phyloP scores from a whole-genome alignment of 768 basidiomycete species.

The Fistulinella prunicolor region DNA sequence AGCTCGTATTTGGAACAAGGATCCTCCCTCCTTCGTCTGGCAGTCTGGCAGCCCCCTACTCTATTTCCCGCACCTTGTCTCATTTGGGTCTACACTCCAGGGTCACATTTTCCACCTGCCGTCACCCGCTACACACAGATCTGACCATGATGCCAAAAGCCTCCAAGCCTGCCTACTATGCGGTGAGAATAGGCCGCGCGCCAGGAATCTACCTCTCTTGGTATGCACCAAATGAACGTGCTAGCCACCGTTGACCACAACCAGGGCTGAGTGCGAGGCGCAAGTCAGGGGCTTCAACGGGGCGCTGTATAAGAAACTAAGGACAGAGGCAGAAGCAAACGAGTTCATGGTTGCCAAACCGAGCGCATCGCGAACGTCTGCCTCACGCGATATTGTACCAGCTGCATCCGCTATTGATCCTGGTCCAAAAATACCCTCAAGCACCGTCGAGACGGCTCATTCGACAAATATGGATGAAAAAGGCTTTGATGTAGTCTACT shows the following conservation, averaged over 20 bases:
- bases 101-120: neutral
- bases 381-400: constrained; percentile 5
- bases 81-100: too few species aligned
- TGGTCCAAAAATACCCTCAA: neutral
- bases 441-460: neutral
- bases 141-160: constrained; percentile 34
- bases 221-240: constrained; percentile 43
- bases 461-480: constrained; percentile 23
- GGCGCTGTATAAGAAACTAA: constrained; percentile 69
- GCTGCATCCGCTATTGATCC: constrained; percentile 27
- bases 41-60: neutral
- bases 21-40: neutral
- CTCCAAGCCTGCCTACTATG: constrained; percentile 58
- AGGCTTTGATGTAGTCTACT: constrained; percentile 61
- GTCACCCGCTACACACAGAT: too few species aligned
- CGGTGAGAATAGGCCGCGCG: constrained; percentile 60
- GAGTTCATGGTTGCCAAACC: constrained; percentile 46
- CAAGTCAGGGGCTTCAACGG: constrained; percentile 65
- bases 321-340: constrained; percentile 52
- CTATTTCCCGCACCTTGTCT: neutral
- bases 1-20: constrained; percentile 18
- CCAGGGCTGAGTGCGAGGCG: constrained; percentile 67
- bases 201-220: constrained; percentile 73
- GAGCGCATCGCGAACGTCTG: constrained; percentile 4
- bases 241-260: constrained; percentile 16